phyloP scores from a whole-genome alignment of 75 land plant genomes.

The Chamaecyparis obtusa region DNA sequence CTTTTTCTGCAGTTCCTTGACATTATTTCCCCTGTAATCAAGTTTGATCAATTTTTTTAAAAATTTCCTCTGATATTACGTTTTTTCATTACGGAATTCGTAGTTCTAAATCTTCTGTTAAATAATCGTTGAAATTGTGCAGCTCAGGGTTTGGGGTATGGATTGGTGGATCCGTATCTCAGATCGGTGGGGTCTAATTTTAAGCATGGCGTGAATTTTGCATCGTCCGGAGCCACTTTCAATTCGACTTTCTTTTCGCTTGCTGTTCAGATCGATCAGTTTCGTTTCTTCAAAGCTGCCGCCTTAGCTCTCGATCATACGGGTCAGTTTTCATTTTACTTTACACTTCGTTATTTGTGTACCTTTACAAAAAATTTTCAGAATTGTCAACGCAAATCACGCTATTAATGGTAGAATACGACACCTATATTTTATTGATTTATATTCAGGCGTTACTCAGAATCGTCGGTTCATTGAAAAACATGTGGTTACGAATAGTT shows the following conservation, averaged over 20 bases:
- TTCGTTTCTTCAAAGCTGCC: constrained; percentile 4
- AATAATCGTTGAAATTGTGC: neutral
- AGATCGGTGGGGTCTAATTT: constrained; percentile 5
- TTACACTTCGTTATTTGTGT: too few species aligned
- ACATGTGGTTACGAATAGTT: too few species aligned
- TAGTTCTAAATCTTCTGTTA: neutral
- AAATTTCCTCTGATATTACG: too few species aligned
- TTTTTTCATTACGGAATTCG: too few species aligned
- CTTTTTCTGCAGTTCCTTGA: too few species aligned
- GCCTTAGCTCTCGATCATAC: neutral
- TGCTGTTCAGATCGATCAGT: constrained; percentile 23
- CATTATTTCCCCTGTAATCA: too few species aligned
- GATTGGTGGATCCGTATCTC: constrained; percentile 11
- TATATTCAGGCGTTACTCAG: too few species aligned
- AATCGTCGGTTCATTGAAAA: too few species aligned
- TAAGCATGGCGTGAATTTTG: constrained; percentile 15
- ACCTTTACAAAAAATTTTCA: too few species aligned
- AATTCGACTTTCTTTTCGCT: constrained; percentile 8
- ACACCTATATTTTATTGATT: too few species aligned
- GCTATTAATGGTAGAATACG: too few species aligned
- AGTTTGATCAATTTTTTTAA: neutral
- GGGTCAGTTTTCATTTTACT: neutral
- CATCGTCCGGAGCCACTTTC: constrained; percentile 25
- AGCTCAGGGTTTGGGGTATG: constrained; percentile 19
- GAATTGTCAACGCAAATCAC: too few species aligned